phyloP scores from a whole-genome alignment of 2,329 filamentous ascomycete species.

The Alternaria ventricosa region DNA sequence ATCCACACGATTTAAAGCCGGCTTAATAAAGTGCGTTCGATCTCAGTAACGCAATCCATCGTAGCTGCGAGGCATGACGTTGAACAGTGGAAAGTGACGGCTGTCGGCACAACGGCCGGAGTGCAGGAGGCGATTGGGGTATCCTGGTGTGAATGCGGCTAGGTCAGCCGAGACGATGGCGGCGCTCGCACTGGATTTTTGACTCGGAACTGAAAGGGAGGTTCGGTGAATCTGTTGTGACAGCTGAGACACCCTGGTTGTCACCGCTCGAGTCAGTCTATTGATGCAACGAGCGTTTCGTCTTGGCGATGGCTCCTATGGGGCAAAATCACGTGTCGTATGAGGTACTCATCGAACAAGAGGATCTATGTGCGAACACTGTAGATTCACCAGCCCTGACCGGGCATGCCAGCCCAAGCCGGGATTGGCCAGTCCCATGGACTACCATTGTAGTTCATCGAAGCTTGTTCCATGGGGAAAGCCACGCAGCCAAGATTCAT shows the following conservation, averaged over 20 bases:
- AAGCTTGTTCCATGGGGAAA: conserved; percentile 2
- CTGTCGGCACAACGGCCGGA: background rate
- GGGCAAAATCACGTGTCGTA: background rate
- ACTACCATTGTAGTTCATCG: background rate
- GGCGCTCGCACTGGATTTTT: background rate
- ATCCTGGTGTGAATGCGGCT: background rate
- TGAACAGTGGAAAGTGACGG: background rate
- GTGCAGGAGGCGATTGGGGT: background rate
- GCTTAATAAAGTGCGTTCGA: background rate
- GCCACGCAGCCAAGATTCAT: background rate
- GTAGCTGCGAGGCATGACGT: background rate
- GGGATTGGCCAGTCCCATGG: conserved; percentile 13
- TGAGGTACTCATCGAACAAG: background rate
- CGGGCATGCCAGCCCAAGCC: conserved; percentile 9
- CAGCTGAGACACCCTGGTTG: background rate
- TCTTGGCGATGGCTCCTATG: background rate
- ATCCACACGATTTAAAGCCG: background rate
- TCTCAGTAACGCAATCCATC: background rate
- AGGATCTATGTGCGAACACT: background rate
- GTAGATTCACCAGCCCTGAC: conserved; percentile 8
- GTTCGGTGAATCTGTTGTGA: background rate
- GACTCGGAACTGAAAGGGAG: background rate
- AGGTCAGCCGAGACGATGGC: background rate
- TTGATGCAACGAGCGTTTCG: background rate
- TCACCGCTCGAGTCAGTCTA: background rate